A percentile compares a stretch with the other conserved stretches of the same genome.
Evolutionary conservation across 2,329 filamentous ascomycete species (phyloP).

Genomic region (Waltergamsia citrina): DNA sequence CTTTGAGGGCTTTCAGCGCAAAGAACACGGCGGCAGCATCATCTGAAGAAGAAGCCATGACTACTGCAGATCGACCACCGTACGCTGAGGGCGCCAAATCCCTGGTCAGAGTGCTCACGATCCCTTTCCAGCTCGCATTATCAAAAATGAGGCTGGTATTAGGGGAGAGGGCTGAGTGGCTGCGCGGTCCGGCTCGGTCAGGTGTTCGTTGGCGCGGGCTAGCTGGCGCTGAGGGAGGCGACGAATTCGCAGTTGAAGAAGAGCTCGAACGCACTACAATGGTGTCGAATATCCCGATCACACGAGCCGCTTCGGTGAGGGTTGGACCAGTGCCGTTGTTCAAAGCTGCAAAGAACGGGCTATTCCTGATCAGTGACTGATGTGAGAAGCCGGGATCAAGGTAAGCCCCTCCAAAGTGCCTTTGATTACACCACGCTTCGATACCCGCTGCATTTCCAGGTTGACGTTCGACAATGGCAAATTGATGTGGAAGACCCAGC

Average conservation of each 20-base stretch:
- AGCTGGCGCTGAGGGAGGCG: slow-evolving; percentile 36
- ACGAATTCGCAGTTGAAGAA: slow-evolving; percentile 15
- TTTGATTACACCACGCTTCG: slow-evolving; percentile 62
- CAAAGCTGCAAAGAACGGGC: slow-evolving; percentile 38
- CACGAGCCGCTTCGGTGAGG: slow-evolving; percentile 66
- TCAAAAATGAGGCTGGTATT: slow-evolving; percentile 60
- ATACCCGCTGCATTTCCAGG: slow-evolving; percentile 55
- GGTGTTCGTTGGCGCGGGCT: slow-evolving; percentile 30
- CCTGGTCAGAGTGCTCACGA: slow-evolving; percentile 69
- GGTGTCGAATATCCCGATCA: slow-evolving; percentile 75
- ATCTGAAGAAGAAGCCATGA: slow-evolving; percentile 62
- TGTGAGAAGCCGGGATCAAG: slow-evolving; percentile 63
- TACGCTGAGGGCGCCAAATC: slow-evolving; percentile 80
- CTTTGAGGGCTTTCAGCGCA: slow-evolving; percentile 64
- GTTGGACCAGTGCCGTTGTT: slow-evolving; percentile 42
- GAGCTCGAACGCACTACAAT: slow-evolving; percentile 38
- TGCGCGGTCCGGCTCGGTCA: slow-evolving; percentile 11
- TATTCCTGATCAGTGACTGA: slow-evolving; percentile 48
- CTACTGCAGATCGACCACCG: slow-evolving; percentile 62
- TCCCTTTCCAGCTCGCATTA: slow-evolving; percentile 80
- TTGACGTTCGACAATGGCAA: slow-evolving; percentile 64
- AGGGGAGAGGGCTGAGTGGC: slow-evolving; percentile 28
- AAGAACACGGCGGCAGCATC: slow-evolving; percentile 74
- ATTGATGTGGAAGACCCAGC: slow-evolving; percentile 76
- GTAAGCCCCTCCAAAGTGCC: slow-evolving; percentile 73